Conservation (phyloP, 306 rosid genomes). For the Cicer chorassanicum region DNA sequence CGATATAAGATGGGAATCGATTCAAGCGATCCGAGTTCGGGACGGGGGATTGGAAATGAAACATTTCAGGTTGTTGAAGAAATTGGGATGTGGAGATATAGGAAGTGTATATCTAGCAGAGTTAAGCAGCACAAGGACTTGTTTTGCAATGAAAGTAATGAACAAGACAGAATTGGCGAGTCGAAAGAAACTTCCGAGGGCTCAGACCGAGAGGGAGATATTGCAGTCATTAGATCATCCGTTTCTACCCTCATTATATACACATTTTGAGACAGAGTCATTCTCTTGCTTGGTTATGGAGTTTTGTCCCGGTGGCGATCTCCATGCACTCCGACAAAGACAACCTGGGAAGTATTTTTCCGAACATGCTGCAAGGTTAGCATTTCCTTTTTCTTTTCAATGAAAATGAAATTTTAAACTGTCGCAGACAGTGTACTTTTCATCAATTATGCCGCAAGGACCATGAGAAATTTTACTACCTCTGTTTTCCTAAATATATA, state of each 20-base stretch:
- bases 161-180: constrained; percentile 74
- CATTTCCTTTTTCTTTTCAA: constrained; percentile 20
- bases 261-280: constrained; percentile 83
- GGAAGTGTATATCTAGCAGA: constrained; percentile 89
- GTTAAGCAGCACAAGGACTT: constrained; percentile 75
- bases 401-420: background rate
- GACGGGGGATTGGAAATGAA: constrained; percentile 73
- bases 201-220: constrained; percentile 93
- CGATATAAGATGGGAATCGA: constrained; percentile 93
- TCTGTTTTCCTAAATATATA: too few relatives aligned
- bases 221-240: constrained; percentile 97
- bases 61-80: constrained; percentile 77
- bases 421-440: background rate
- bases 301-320: constrained; percentile 95
- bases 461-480: background rate
- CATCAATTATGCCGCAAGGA: background rate
- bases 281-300: constrained; percentile 94
- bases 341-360: constrained; percentile 85
- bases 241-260: constrained; percentile 84
- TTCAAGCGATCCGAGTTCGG: constrained; percentile 73
- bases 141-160: constrained; percentile 98
- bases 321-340: constrained; percentile 86
- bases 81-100: constrained; percentile 92
- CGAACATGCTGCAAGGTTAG: constrained; percentile 96
- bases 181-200: constrained; percentile 88